phyloP scores from a whole-genome alignment of 108 stramenopile genomes.

The Nannochloropsis gaditana region DNA sequence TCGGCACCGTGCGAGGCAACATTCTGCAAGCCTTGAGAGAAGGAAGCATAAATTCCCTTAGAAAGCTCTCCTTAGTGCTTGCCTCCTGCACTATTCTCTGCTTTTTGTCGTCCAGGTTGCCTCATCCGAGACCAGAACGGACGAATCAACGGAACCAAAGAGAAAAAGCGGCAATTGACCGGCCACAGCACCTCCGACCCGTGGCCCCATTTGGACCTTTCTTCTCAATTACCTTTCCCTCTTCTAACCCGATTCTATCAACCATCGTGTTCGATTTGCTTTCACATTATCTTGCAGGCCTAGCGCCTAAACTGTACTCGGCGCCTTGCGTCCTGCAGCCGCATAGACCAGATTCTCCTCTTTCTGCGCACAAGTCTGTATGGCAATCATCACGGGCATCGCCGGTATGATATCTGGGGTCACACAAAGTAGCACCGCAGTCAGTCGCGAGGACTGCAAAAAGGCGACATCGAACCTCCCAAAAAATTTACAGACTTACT shows the following conservation, averaged over 20 bases:
- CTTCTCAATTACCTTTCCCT: background rate
- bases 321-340: background rate
- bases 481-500: background rate
- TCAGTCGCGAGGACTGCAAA: background rate
- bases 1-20: background rate
- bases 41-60: background rate
- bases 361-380: slow-evolving; percentile 13
- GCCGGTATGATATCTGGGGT: background rate
- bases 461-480: background rate
- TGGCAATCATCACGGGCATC: background rate
- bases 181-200: background rate
- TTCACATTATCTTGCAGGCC: background rate
- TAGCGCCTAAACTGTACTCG: background rate
- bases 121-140: slow-evolving; percentile 78
- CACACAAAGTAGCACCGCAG: background rate
- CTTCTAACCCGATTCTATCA: background rate
- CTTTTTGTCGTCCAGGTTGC: slow-evolving; percentile 72
- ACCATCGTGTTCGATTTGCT: background rate
- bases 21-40: too few species aligned
- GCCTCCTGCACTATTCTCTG: slow-evolving; percentile 57
- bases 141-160: slow-evolving; percentile 52
- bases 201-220: background rate
- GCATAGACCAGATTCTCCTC: background rate
- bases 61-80: slow-evolving; percentile 42
- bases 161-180: background rate